Conservation (phyloP, 192 early-diverging fungal species). For the Geosiphon pyriformis region DNA sequence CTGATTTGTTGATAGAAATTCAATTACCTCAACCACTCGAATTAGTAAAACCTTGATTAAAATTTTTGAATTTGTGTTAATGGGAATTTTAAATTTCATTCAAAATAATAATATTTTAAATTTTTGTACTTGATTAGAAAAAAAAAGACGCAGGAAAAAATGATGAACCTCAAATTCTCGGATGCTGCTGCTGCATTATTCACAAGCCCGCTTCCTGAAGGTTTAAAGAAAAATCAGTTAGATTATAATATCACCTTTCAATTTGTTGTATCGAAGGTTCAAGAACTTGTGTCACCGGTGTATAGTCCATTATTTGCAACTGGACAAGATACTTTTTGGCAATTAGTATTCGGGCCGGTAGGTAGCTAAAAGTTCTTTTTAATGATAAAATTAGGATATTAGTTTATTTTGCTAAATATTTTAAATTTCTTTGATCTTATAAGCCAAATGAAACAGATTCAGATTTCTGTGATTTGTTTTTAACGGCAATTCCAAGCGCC, state of each 20-base stretch:
- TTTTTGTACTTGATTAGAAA: not conserved
- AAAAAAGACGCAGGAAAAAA: not conserved
- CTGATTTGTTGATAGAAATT: too few relatives aligned
- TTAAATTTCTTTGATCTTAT: not conserved
- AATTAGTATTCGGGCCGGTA: not conserved
- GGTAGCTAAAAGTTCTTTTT: not conserved
- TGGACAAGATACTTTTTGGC: not conserved
- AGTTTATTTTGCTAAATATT: too few relatives aligned
- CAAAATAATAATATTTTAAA: too few relatives aligned
- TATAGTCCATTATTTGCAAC: not conserved
- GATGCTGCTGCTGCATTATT: not conserved
- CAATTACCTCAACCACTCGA: too few relatives aligned
- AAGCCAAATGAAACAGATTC: not conserved
- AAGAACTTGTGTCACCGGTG: not conserved
- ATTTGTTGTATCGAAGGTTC: not conserved
- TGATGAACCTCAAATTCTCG: not conserved
- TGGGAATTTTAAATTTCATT: too few relatives aligned
- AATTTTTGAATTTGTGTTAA: too few relatives aligned
- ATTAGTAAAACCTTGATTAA: too few relatives aligned
- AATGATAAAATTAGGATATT: not conserved
- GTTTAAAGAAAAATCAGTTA: not conserved
- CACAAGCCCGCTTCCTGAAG: not conserved
- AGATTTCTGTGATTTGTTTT: not conserved
- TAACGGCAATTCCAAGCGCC: not conserved
- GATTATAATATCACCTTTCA: not conserved